Percentiles rank a stretch among this genome's conserved stretches.
These are phyloP conservation scores for Centrapalus pauciflorus DNA, from an alignment of 129 eudicot species.

Conservation along the genomic window DNA sequence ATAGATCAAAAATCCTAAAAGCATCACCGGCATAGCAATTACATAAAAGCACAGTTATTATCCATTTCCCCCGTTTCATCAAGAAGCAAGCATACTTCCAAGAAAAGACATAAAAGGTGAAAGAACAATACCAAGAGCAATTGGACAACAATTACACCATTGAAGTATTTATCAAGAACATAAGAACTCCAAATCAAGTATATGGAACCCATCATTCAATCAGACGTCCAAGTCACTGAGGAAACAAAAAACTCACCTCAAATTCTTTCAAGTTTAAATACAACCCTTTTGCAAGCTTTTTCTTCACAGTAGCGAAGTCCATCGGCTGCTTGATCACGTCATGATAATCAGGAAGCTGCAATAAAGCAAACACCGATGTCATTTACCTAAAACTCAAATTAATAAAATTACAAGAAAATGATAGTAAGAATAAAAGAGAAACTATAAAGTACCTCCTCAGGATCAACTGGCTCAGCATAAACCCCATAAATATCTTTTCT, in stretches of 20 bases:
- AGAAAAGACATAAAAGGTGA: neutral
- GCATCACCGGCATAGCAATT: no score
- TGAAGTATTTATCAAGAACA: neutral
- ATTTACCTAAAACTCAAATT: constrained; percentile 3
- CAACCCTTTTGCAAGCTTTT: constrained; percentile 64
- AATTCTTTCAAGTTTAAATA: constrained; percentile 69
- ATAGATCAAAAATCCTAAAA: no score
- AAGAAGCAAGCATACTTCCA: no score
- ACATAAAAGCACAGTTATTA: no score
- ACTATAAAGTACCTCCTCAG: constrained; percentile 65
- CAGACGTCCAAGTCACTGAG: neutral
- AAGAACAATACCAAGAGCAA: neutral
- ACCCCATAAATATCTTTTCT: constrained; percentile 95
- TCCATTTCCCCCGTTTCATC: no score
- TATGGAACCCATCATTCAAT: no score
- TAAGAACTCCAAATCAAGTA: neutral
- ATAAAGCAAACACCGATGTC: constrained; percentile 22
- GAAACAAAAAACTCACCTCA: constrained; percentile 55
- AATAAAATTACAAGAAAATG: neutral
- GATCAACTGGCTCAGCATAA: constrained; percentile 92
- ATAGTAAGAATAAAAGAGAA: neutral
- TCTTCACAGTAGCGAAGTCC: constrained; percentile 92
- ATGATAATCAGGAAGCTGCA: constrained; percentile 95
- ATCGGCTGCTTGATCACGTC: constrained; percentile 85
- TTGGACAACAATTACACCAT: neutral